A percentile compares a stretch with the other conserved stretches of the same genome.
Conservation (phyloP, 495 filamentous ascomycete genomes). For the Tuber microsphaerosporum region DNA sequence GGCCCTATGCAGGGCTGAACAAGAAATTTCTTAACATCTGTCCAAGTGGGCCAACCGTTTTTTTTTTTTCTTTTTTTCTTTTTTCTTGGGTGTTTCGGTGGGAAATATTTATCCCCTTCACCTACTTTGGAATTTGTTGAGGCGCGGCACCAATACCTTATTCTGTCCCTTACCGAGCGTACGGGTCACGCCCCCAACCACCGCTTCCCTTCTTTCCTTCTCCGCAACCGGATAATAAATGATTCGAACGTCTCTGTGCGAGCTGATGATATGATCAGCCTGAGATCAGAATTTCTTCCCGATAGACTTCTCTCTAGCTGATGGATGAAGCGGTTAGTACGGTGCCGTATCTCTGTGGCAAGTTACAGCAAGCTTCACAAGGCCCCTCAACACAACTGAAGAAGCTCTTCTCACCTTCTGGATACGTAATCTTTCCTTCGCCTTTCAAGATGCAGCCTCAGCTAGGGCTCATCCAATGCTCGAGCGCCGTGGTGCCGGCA, state of each 20-base stretch:
- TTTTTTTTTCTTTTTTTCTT: too few species aligned
- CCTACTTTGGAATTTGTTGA: conserved; percentile 34
- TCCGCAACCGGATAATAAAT: too few species aligned
- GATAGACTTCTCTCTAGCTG: background rate
- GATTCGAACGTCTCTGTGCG: background rate
- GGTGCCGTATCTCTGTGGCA: background rate
- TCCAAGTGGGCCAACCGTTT: conserved; percentile 13
- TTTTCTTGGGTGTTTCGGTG: conserved; percentile 27
- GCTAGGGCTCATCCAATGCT: too few species aligned
- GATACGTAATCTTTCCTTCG: background rate
- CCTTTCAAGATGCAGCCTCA: background rate
- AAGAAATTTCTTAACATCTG: background rate
- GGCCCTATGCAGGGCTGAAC: conserved; percentile 15
- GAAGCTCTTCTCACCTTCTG: too few species aligned
- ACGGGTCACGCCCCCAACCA: background rate
- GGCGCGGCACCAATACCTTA: conserved; percentile 17
- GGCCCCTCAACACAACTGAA: background rate
- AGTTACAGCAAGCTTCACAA: background rate
- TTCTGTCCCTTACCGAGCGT: background rate
- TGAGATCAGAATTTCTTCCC: background rate
- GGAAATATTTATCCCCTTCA: conserved; percentile 19
- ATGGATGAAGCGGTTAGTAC: background rate
- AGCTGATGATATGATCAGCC: conserved; percentile 1
- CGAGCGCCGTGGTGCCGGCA: too few species aligned
- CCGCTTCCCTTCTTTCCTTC: background rate